phyloP scores from a whole-genome alignment of 2,329 filamentous ascomycete species.

The Epichloe elymi region DNA sequence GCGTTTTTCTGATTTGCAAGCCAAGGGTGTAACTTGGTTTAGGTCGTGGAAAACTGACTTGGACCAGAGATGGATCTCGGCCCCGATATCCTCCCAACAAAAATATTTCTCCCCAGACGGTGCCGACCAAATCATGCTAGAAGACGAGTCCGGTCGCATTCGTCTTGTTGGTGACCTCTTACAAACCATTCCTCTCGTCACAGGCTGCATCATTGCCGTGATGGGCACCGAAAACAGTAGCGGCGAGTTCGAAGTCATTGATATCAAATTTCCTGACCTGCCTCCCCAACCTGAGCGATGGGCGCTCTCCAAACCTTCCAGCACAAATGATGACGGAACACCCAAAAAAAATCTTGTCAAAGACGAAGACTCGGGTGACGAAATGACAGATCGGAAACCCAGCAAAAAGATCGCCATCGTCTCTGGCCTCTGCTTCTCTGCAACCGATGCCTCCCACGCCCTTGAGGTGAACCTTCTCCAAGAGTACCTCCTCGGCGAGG shows the following conservation, averaged over 20 bases:
- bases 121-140: conserved; percentile 65
- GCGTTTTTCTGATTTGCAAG: no score
- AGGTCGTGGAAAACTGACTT: no score
- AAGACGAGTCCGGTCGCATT: conserved; percentile 88
- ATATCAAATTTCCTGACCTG: conserved; percentile 78
- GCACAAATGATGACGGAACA: conserved; percentile 18
- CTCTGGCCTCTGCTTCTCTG: conserved; percentile 76
- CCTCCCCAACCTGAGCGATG: conserved; percentile 71
- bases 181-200: conserved; percentile 61
- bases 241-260: conserved; percentile 85
- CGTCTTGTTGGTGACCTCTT: conserved; percentile 62
- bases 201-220: conserved; percentile 86
- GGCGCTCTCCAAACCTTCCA: conserved; percentile 45
- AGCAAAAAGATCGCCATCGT: conserved; percentile 64
- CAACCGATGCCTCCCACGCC: conserved; percentile 56
- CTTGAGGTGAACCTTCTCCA: conserved; percentile 64
- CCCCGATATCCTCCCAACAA: conserved; percentile 57
- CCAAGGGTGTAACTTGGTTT: no score
- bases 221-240: conserved; percentile 87
- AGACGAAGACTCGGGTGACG: conserved; percentile 28
- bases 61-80: conserved; percentile 70
- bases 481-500: conserved; percentile 82
- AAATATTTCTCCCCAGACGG: conserved; percentile 58
- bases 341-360: conserved; percentile 21
- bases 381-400: conserved; percentile 41